phyloP scores from a whole-genome alignment of 352 stramenopile genomes.

The Elongisporangium senticosum region DNA sequence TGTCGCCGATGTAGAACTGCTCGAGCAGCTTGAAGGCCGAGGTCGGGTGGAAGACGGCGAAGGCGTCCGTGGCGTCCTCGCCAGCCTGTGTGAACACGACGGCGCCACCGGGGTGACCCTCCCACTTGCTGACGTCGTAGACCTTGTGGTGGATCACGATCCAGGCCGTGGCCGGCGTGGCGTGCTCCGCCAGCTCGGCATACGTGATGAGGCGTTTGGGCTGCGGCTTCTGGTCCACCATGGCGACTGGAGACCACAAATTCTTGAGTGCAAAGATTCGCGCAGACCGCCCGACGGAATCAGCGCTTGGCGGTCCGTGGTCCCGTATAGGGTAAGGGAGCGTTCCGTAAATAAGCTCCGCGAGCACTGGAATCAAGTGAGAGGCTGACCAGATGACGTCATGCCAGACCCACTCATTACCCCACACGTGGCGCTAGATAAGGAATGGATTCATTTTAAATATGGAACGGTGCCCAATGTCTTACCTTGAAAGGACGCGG shows the following conservation, averaged over 20 bases:
- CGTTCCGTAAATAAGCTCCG: not conserved
- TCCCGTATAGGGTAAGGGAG: not conserved
- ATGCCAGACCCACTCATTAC: not conserved
- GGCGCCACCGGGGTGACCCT: constrained; percentile 81
- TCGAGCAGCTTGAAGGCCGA: constrained; percentile 93
- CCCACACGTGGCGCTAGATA: not conserved
- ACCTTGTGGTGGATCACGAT: constrained; percentile 91
- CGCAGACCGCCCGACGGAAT: not conserved
- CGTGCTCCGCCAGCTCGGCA: constrained; percentile 75
- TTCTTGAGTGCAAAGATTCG: not conserved
- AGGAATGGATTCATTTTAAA: not conserved
- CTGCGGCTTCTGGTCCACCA: constrained; percentile 64
- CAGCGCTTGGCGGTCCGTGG: not conserved
- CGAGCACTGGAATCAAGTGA: not conserved
- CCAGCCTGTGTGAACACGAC: constrained; percentile 98
- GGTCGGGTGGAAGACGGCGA: constrained; percentile 95
- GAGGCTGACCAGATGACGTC: not conserved
- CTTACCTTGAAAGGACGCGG: too few species aligned
- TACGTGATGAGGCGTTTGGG: constrained; percentile 61
- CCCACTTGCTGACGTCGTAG: constrained; percentile 87
- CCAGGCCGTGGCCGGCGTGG: constrained; percentile 70
- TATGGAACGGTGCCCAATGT: not conserved
- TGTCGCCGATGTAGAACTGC: constrained; percentile 96
- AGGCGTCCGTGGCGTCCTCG: constrained; percentile 98
- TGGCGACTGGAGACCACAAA: constrained; percentile 9